Base-by-base conservation (phyloP, 129 eudicot species). In the Tagetes erecta region DNA sequence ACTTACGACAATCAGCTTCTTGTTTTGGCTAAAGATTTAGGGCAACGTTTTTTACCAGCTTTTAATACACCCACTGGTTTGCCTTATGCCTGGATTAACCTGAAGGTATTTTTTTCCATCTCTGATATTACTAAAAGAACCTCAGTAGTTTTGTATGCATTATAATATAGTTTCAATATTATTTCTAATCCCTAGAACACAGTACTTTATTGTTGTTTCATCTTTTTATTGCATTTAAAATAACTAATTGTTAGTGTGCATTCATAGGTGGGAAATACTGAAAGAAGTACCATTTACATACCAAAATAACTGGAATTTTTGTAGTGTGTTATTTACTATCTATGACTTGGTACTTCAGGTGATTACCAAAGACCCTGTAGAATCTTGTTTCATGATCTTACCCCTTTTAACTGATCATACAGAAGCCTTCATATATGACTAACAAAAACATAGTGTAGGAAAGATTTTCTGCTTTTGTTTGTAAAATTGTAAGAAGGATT, bases 31-130 rank as follows among this genome's bases (percentile, higher is more conserved):
- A 79, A 88, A 85, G 87, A 94, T 80, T 83, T 94, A 69, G 99
- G 96, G 62, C 82, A 57, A 6, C 96, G 99, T 36, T 88, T 94
- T 81, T 87, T 94, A 80, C 97, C 91, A 39, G 99, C 99, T 59
- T 94, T 94, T 75, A 77, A 84, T 72, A 90, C 96, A 49, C 96
- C 96, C 39, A 88, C 99, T 53, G 91, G 99, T 55, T 75, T 94
- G 78, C 99, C 99, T 59, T 94, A 90, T 85, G 99, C 99, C 53
- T 94, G 97, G 97, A 84, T 91, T 80, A 94, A 94, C 81, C 81
- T 94, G 64, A 91, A 94, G 99, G 99, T 94, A 88, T 57, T 75
- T 30, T 38, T 51, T 51, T 50, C 40, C 67, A 56, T 45, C 78
- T 53, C 38, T 58, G 20, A 34, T 60, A 35, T 11, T 35, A 58